Evolutionary conservation across 2,329 filamentous ascomycete genomes (phyloP), one percentile per base, ranked within the genome.

Genomic region (Pestalotiopsis sp.): DNA sequence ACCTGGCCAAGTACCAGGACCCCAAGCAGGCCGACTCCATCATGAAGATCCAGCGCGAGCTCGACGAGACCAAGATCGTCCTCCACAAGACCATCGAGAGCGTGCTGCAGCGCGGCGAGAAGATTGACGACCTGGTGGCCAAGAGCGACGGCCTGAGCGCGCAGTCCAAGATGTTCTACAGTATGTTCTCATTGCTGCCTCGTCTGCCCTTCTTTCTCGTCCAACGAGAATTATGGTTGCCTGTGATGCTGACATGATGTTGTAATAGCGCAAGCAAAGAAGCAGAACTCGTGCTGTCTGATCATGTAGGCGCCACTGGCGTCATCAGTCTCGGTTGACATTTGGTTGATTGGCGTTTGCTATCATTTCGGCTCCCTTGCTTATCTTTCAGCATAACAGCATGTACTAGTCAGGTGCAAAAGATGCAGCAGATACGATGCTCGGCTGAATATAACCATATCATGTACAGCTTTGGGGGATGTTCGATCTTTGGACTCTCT

Each of bases 101-200:
- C 76, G 91, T 92, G 66, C 81, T 98, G 77, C 92, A 98, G 85
- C 89, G 96, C 71, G 96, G 95, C 57, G 95, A 98, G 89, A 98
- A 98, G 88, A 94, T 99, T 74, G 95, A 98, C 78, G 93, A 92
- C 75, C 83, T 99, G 75, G 95, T 98, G 60, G 91, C 91, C 72
- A 98, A 98, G 89, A 97, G 93, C 77, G 94, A 97, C 75, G 93
- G 91, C 13, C 82, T 99, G 77, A 97, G 93, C 82, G 89, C 90
- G 64, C 93, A 96, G 86, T 97, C 94, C 84, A 98, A 97, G 88
- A 95, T 97, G 92, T 99, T 99, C 81, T 98, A 98, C 81, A 94
- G 92, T 92, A 81, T 75, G 86, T 83, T 25, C 6, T 31, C 4
- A 23, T 39, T 20, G 17, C 62, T 20, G 3, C 11, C 38, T n/a